These are phyloP conservation scores for Halenospora varia DNA, from an alignment of 495 filamentous ascomycete species.

Conservation along the genomic window DNA sequence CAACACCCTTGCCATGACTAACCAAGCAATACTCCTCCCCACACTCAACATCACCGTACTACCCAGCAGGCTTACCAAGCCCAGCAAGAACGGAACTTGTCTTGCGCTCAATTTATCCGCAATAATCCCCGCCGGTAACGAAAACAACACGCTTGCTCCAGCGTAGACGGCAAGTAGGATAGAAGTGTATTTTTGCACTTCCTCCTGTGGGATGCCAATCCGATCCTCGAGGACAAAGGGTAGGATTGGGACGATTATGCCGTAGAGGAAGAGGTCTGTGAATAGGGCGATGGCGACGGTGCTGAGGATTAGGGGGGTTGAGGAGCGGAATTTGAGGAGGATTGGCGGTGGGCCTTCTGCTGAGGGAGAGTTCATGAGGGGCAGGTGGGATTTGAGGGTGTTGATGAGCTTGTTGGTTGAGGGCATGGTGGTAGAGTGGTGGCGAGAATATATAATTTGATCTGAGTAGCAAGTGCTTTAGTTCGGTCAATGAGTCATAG, in stretches of 20 bases:
- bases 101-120: conserved; percentile 53
- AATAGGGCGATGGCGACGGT: conserved; percentile 62
- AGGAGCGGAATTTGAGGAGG: conserved; percentile 51
- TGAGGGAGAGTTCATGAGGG: too few relatives aligned
- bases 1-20: conserved; percentile 53
- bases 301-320: conserved; percentile 54
- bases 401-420: too few relatives aligned
- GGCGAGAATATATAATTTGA: too few relatives aligned
- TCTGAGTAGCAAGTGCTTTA: too few relatives aligned
- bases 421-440: too few relatives aligned
- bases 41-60: conserved; percentile 54
- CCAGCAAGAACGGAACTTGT: conserved; percentile 53
- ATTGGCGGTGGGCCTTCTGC: too few relatives aligned
- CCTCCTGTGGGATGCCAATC: conserved; percentile 41
- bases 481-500: too few relatives aligned
- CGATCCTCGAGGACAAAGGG: conserved; percentile 56
- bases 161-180: conserved; percentile 58
- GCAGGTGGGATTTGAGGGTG: too few relatives aligned
- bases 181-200: conserved; percentile 50
- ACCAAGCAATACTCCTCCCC: conserved; percentile 44
- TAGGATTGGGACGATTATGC: conserved; percentile 59
- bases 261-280: conserved; percentile 53
- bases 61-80: conserved; percentile 48
- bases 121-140: conserved; percentile 51
- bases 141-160: conserved; percentile 51